A percentile compares a stretch with the other conserved stretches of the same genome.
These are phyloP conservation scores for Recurvomyces mirabilis DNA, from an alignment of 495 filamentous ascomycete genomes.

Conservation along the genomic window DNA sequence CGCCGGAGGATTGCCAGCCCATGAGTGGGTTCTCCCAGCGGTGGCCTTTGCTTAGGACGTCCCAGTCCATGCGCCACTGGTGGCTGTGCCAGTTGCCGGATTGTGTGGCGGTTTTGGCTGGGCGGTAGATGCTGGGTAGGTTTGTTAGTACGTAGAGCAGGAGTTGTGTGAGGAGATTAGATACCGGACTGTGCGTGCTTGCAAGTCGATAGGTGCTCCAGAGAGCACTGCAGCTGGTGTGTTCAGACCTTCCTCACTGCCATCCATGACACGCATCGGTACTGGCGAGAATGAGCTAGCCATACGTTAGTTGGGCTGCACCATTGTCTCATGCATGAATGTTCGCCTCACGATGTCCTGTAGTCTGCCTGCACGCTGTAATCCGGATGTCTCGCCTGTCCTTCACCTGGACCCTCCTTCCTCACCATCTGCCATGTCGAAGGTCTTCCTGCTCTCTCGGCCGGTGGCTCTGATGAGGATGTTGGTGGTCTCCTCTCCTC, in stretches of 20 bases:
- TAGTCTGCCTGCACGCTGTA: conserved; percentile 69
- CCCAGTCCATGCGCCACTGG: conserved; percentile 98
- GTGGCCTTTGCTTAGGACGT: conserved; percentile 73
- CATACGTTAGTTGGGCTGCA: too few species aligned
- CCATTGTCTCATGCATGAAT: too few species aligned
- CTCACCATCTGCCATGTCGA: conserved; percentile 39
- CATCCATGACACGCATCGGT: conserved; percentile 77
- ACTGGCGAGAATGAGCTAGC: conserved; percentile 79
- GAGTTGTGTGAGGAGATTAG: conserved; percentile 6
- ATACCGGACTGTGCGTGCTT: conserved; percentile 87
- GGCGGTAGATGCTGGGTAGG: conserved; percentile 65
- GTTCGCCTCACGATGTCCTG: conserved; percentile 62
- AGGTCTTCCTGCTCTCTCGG: not conserved
- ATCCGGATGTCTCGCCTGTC: conserved; percentile 57
- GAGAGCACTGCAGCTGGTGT: conserved; percentile 78
- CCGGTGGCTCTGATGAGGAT: not conserved
- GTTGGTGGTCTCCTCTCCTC: not conserved
- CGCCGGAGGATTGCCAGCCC: conserved; percentile 94
- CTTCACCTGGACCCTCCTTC: conserved; percentile 41
- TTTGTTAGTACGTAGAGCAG: not conserved
- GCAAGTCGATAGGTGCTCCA: conserved; percentile 84
- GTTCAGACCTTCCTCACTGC: conserved; percentile 66
- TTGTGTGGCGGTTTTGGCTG: conserved; percentile 84
- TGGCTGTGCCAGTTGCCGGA: conserved; percentile 73
- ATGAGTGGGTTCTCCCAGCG: conserved; percentile 98